These are phyloP conservation scores for Sarcodon sp. DNA, from an alignment of 768 basidiomycete species.

Conservation along the genomic window DNA sequence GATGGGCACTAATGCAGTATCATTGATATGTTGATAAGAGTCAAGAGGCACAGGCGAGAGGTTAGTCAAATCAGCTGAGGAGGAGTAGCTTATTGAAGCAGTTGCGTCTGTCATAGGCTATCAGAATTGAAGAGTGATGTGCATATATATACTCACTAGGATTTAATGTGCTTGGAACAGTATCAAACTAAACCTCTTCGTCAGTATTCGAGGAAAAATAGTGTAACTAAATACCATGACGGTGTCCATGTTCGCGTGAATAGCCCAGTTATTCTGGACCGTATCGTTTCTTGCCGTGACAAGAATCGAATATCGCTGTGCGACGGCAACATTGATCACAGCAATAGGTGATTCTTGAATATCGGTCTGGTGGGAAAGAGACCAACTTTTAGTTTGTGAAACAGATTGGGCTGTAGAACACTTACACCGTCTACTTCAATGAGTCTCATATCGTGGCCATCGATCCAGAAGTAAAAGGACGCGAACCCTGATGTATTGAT, in stretches of 20 bases:
- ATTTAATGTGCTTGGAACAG: slow-evolving; percentile 53
- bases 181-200: slow-evolving; percentile 48
- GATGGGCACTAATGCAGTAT: slow-evolving; percentile 58
- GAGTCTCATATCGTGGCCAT: slow-evolving; percentile 75
- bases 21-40: slow-evolving; percentile 50
- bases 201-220: background rate
- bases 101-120: slow-evolving; percentile 59
- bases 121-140: background rate
- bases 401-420: slow-evolving; percentile 4
- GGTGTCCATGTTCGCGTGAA: slow-evolving; percentile 86
- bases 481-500: slow-evolving; percentile 72
- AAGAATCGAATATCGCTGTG: slow-evolving; percentile 88
- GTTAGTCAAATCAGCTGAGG: slow-evolving; percentile 37
- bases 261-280: slow-evolving; percentile 57
- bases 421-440: slow-evolving; percentile 78
- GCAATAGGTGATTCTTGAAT: slow-evolving; percentile 62
- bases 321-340: slow-evolving; percentile 63
- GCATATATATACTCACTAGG: slow-evolving; percentile 41
- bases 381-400: background rate
- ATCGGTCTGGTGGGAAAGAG: slow-evolving; percentile 42
- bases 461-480: slow-evolving; percentile 80
- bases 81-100: slow-evolving; percentile 65
- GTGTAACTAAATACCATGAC: slow-evolving; percentile 26
- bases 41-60: slow-evolving; percentile 29
- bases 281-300: slow-evolving; percentile 85